Evolutionary conservation across 2,329 filamentous ascomycete species (phyloP), one percentile per base, ranked within the genome.

Genomic region (Endoconidiophora laricicola): DNA sequence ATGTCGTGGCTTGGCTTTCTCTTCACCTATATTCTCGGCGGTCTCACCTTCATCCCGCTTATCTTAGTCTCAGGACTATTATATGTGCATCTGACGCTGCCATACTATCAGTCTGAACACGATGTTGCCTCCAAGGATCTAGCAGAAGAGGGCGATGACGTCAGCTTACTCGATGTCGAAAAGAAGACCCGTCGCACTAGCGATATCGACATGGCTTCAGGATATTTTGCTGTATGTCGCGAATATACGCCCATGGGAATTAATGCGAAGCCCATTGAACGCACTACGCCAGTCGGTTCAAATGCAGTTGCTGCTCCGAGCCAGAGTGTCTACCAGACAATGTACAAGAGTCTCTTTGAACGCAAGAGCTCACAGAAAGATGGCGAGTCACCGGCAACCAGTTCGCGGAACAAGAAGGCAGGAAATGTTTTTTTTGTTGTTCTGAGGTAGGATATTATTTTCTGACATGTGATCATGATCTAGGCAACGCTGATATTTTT

Each of bases 281-380:
- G 86, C 54, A 78, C 80, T 29, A 90, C 85, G 0, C 86, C 87
- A 4, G 76, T 85, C 10, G 86, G 86, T 16, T 79, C 83, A 51
- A 66, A 75, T 48, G 81, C 83, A 14, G 79, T 91, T 42, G 78
- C 81, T 33, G 71, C 83, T 40, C 83, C 87, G 51, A 94, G 86
- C 60, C 87, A 84, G 51, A 95, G 90, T 62, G 90, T 98, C 37
- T 96, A 96, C 65, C 91, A 96, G 72, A 83, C 83, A 63, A 95
- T 98, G 86, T 98, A 98, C 66, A 74, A 87, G 61, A 94, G 84
- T 63, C 82, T 98, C 54, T 96, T 98, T 62, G 87, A 94, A 58
- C 77, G 90, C 59, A 88, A 82, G 59, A 71, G 67, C 36, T 57
- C 60, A 6, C 57, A 67, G 2, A 64, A 65, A 1, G 69, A 71